These are phyloP conservation scores for Salvia rosmarinus DNA, from an alignment of 257 asterid species.

Conservation along the genomic window DNA sequence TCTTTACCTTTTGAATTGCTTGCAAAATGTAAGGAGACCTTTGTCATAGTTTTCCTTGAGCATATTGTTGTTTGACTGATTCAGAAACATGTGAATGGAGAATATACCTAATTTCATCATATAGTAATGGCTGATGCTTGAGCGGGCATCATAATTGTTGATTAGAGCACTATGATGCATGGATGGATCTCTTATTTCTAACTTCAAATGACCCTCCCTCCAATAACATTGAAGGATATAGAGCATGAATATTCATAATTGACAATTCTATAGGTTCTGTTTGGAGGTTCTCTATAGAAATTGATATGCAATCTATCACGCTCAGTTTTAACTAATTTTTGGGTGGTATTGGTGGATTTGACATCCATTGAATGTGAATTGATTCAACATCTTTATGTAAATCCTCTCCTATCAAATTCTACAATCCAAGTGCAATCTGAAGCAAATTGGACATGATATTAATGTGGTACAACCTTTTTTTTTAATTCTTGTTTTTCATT, in stretches of 20 bases:
- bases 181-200: conserved; percentile 5
- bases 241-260: not conserved
- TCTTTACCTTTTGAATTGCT: conserved; percentile 21
- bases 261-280: not conserved
- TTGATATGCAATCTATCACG: conserved; percentile 5
- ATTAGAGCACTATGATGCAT: conserved; percentile 23
- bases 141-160: conserved; percentile 6
- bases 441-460: conserved; percentile 24
- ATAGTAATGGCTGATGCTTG: conserved; percentile 26
- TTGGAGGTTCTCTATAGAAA: not conserved
- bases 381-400: conserved; percentile 1
- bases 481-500: conserved; percentile 19
- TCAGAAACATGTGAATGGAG: conserved; percentile 21
- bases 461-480: not conserved
- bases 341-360: conserved; percentile 13
- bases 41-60: conserved; percentile 25
- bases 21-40: conserved; percentile 10
- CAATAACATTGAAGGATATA: not conserved
- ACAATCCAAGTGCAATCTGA: conserved; percentile 1
- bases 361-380: not conserved
- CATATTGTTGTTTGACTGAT: conserved; percentile 17
- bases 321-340: not conserved
- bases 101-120: conserved; percentile 15
- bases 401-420: not conserved
- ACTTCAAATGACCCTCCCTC: not conserved